phyloP scores from a whole-genome alignment of 192 early-diverging fungal genomes.

The Irineochytrium annulatum region DNA sequence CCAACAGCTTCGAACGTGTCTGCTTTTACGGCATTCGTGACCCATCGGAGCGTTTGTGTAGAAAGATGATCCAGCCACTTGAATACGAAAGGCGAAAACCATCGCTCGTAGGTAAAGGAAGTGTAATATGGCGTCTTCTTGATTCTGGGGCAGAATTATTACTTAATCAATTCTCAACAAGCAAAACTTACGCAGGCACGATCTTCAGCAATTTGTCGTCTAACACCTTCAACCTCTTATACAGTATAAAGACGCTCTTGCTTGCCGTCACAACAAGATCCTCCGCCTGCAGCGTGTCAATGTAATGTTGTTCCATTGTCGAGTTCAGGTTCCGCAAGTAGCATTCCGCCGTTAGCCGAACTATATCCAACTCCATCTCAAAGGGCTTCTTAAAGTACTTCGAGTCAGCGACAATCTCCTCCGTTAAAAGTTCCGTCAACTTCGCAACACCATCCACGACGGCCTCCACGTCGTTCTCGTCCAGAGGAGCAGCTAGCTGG shows the following conservation, averaged over 20 bases:
- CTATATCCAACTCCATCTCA: slow-evolving; percentile 49
- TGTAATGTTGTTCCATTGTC: slow-evolving; percentile 23
- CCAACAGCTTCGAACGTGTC: slow-evolving; percentile 43
- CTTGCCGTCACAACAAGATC: slow-evolving; percentile 28
- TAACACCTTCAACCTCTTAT: slow-evolving; percentile 35
- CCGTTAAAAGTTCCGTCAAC: slow-evolving; percentile 42
- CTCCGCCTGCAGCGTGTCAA: slow-evolving; percentile 34
- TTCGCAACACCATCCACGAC: slow-evolving; percentile 42
- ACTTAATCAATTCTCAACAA: background rate
- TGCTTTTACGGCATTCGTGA: slow-evolving; percentile 48
- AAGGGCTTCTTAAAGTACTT: slow-evolving; percentile 49
- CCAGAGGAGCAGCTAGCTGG: slow-evolving; percentile 44
- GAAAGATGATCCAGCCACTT: slow-evolving; percentile 44
- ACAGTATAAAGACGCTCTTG: slow-evolving; percentile 38
- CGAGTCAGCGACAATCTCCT: slow-evolving; percentile 46
- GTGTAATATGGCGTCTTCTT: slow-evolving; percentile 26
- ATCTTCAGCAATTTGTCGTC: slow-evolving; percentile 33
- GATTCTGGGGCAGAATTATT: background rate
- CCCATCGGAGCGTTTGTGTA: slow-evolving; percentile 47
- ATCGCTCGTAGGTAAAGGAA: slow-evolving; percentile 45
- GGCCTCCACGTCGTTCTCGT: slow-evolving; percentile 42
- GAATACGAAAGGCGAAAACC: slow-evolving; percentile 47
- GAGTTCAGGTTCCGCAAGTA: slow-evolving; percentile 30
- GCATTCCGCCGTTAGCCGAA: slow-evolving; percentile 40
- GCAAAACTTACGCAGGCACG: slow-evolving; percentile 33